Evolutionary conservation across 169 alveolate species (phyloP).

Genomic region (Fabrea salina): DNA sequence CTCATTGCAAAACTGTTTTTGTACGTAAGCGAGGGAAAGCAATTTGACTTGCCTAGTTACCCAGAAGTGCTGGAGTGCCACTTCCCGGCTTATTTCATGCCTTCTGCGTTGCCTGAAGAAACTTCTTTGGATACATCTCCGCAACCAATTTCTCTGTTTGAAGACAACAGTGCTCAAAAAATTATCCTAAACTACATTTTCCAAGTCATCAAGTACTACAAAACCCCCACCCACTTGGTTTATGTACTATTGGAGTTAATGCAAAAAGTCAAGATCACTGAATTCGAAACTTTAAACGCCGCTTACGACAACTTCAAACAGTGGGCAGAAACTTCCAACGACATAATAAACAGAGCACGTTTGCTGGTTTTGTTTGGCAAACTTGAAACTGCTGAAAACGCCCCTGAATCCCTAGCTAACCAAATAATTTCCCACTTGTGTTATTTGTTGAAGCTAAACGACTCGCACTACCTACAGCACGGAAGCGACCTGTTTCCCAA

Average conservation of each 20-base stretch:
- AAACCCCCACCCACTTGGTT: not conserved
- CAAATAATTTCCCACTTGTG: not conserved
- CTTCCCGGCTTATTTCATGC: conserved; percentile 32
- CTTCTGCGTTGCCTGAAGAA: not conserved
- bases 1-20: not conserved
- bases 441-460: not conserved
- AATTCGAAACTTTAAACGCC: not conserved
- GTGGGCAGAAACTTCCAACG: not conserved
- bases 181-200: conserved; percentile 1
- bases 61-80: conserved; percentile 1
- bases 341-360: not conserved
- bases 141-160: not conserved
- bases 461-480: not conserved
- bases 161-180: not conserved
- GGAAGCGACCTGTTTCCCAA: not conserved
- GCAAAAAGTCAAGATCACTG: not conserved
- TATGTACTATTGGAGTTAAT: not conserved
- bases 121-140: not conserved
- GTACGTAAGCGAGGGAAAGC: not conserved
- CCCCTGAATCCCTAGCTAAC: not conserved
- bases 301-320: not conserved
- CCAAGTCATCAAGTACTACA: not conserved
- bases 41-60: not conserved
- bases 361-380: not conserved
- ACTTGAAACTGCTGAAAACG: not conserved